Conservation (phyloP, 345 rosid genomes). For the Eucalyptus microcorys region DNA sequence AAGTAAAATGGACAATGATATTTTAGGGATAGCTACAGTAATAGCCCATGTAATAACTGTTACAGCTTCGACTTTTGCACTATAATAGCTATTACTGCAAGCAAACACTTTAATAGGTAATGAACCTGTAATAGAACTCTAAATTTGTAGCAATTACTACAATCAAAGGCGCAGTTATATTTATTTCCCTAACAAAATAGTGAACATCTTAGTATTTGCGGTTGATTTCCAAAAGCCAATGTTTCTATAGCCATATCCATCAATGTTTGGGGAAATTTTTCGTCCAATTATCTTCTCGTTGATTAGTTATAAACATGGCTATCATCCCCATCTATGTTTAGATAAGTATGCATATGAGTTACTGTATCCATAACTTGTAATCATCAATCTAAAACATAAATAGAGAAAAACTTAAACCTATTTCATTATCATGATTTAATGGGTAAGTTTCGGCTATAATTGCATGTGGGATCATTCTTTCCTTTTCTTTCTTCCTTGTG, state of each 20-base stretch:
- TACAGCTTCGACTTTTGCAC: background rate
- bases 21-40: background rate
- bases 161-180: background rate
- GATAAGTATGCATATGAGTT: too few species aligned
- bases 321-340: background rate
- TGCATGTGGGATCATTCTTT: background rate
- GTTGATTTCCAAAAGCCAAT: background rate
- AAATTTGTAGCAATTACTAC: background rate
- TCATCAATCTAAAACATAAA: background rate
- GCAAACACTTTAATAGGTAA: background rate
- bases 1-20: background rate
- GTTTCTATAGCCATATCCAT: background rate
- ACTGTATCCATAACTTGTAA: background rate
- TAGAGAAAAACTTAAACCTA: background rate
- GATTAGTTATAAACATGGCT: background rate
- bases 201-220: background rate
- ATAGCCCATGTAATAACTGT: background rate
- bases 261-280: background rate
- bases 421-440: background rate
- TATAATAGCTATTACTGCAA: background rate
- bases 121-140: background rate
- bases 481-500: background rate
- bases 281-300: background rate
- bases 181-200: background rate
- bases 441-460: background rate